Evolutionary conservation across 1,139 yeast genomes (phyloP).

Genomic region (Suhomyces chickasaworum): DNA sequence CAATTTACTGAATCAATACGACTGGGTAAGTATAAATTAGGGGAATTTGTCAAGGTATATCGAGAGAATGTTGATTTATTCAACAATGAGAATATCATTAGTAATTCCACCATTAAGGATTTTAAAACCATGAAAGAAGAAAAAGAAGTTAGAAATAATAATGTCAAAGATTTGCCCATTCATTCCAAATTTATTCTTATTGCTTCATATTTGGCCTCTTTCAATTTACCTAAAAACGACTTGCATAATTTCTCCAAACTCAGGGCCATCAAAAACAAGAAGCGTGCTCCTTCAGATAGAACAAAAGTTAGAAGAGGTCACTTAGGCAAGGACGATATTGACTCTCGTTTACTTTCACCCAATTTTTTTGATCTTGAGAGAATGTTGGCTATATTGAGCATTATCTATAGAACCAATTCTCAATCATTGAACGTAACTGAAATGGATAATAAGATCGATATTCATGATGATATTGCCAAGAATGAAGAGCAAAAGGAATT

Average conservation of each 20-base stretch:
- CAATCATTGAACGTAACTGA: slow-evolving; percentile 28
- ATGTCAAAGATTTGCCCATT: slow-evolving; percentile 47
- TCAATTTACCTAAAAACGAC: slow-evolving; percentile 61
- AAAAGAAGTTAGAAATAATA: slow-evolving; percentile 22
- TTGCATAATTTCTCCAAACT: slow-evolving; percentile 60
- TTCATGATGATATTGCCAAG: slow-evolving; percentile 38
- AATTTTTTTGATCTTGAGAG: slow-evolving; percentile 69
- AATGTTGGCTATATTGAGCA: slow-evolving; percentile 63
- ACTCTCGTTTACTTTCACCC: slow-evolving; percentile 58
- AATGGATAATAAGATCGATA: slow-evolving; percentile 26
- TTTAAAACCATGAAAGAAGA: slow-evolving; percentile 27
- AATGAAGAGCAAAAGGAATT: slow-evolving; percentile 32
- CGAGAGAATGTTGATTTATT: slow-evolving; percentile 45
- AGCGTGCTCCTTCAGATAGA: slow-evolving; percentile 19
- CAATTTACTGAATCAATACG: slow-evolving; percentile 46
- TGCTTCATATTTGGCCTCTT: slow-evolving; percentile 74
- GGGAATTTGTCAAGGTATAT: slow-evolving; percentile 51
- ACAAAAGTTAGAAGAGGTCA: slow-evolving; percentile 38
- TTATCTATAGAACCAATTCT: slow-evolving; percentile 51
- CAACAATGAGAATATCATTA: slow-evolving; percentile 41
- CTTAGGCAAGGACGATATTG: slow-evolving; percentile 50
- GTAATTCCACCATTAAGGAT: slow-evolving; percentile 34
- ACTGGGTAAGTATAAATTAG: slow-evolving; percentile 30
- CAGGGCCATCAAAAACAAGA: slow-evolving; percentile 49
- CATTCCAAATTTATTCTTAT: slow-evolving; percentile 63